phyloP scores from a whole-genome alignment of 2,329 filamentous ascomycete genomes.

The Colletotrichum caudatum region DNA sequence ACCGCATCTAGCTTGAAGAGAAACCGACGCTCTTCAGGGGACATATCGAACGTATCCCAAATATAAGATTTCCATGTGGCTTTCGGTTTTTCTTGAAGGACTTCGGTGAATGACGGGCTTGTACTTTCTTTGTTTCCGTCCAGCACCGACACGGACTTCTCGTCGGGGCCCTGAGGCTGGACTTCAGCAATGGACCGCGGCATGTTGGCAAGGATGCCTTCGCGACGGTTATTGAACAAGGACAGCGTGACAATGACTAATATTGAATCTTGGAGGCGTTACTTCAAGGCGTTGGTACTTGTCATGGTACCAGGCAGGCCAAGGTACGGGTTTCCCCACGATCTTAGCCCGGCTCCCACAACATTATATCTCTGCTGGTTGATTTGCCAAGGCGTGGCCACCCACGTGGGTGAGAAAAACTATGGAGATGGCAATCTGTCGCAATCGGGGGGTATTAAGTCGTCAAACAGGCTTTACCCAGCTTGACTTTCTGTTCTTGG shows the following conservation, averaged over 20 bases:
- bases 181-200: slow-evolving; percentile 1
- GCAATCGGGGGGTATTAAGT: slow-evolving; percentile 26
- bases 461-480: slow-evolving; percentile 13
- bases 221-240: background rate
- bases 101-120: slow-evolving; percentile 16
- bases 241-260: rapidly evolving
- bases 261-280: no score
- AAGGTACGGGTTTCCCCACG: background rate
- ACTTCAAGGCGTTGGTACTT: background rate
- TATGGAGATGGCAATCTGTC: slow-evolving; percentile 3
- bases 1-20: slow-evolving; percentile 58
- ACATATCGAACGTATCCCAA: slow-evolving; percentile 61
- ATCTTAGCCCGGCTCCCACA: background rate
- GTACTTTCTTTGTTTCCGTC: slow-evolving; percentile 3
- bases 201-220: background rate
- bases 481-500: background rate
- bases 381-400: slow-evolving; percentile 20
- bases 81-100: slow-evolving; percentile 48
- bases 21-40: slow-evolving; percentile 54
- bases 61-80: slow-evolving; percentile 60
- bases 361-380: slow-evolving; percentile 21
- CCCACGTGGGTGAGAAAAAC: background rate
- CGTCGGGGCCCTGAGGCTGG: slow-evolving; percentile 9
- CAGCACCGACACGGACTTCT: slow-evolving; percentile 5
- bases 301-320: background rate